Percentiles rank a stretch among this genome's conserved stretches.
Evolutionary conservation across 805 yeast species (phyloP).

Genomic region (Suhomyces xylopsoci): DNA sequence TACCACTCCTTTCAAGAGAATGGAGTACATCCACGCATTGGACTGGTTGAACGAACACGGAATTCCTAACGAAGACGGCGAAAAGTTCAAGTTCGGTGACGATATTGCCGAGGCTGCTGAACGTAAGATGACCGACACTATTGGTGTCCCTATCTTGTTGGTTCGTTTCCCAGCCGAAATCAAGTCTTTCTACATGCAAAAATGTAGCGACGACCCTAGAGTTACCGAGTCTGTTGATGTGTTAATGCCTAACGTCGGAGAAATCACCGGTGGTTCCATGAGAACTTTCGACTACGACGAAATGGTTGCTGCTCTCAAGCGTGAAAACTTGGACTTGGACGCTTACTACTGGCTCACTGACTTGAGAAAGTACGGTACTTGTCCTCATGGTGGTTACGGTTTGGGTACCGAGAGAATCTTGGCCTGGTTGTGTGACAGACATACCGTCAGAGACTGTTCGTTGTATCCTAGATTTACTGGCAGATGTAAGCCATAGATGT

Average conservation of each 20-base stretch:
- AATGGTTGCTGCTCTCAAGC: constrained; percentile 82
- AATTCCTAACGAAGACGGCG: constrained; percentile 91
- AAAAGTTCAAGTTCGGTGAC: constrained; percentile 92
- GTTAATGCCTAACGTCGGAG: constrained; percentile 98
- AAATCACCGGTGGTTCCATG: constrained; percentile 99
- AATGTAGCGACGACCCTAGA: constrained; percentile 82
- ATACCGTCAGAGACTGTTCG: constrained; percentile 97
- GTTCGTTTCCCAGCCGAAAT: constrained; percentile 95
- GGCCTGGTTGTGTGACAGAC: constrained; percentile 97
- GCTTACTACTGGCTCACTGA: constrained; percentile 96
- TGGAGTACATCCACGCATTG: constrained; percentile 87
- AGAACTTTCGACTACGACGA: constrained; percentile 83
- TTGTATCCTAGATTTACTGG: constrained; percentile 97
- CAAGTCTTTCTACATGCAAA: constrained; percentile 97
- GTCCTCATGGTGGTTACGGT: constrained; percentile 99
- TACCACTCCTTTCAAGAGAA: constrained; percentile 79
- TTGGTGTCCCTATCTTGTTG: constrained; percentile 88
- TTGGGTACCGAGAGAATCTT: constrained; percentile 96
- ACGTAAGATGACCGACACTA: constrained; percentile 95
- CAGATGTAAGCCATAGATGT: constrained; percentile 82
- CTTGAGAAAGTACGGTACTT: constrained; percentile 94
- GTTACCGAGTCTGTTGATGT: constrained; percentile 99
- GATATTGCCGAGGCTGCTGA: constrained; percentile 99
- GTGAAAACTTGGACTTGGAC: constrained; percentile 81
- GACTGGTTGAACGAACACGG: constrained; percentile 96